Evolutionary conservation across 169 alveolate genomes (phyloP), one percentile per base, ranked within the genome.

Genomic region (Plasmodium ovale): DNA sequence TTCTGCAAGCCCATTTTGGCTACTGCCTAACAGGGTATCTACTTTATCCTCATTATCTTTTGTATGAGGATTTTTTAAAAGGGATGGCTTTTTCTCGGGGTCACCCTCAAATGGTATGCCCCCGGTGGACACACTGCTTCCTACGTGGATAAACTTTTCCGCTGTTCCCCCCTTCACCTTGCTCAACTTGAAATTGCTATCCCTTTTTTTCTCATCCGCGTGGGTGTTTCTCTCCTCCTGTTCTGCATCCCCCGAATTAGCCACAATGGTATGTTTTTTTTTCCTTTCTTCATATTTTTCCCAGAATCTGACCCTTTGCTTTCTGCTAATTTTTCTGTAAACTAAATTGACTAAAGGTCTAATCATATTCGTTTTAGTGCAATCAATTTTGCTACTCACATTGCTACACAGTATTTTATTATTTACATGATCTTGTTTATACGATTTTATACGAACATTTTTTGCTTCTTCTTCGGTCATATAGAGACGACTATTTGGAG

Each of bases 381-480:
- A 91, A 72, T 92, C 95, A 65, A 88, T 89, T 25, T 82, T 87
- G 7, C 85, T 77, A 72, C 93, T 88, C 53, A 92, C 92, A 23
- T 89, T 69, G 25, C 94, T 88, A n/a, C 92, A 91, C 19, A 92
- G 71, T n/a, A 87, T 79, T 62, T 87, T 79, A 69, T 92, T 89
- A 54, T 88, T 70, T 7, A 60, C 58, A 35, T 62, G n/a, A 70
- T 92, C 95, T 37, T 70, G 87, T 21, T 88, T 88, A 71, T 85
- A 92, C 7, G 92, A 92, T 54, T 88, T 87, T 23, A 92, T 70
- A 35, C 87, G 56, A 12, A 89, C 72, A 37, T 74, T 53, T 42
- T 89, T 89, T 25, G 93, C 93, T 14, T 92, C 95, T 54, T 92
- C 95, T 31, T 92, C 95, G 3, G 94, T 89, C 68, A 92, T 72